Conservation (phyloP, 805 yeast genomes). For the Saccharomycopsis fermentans region DNA sequence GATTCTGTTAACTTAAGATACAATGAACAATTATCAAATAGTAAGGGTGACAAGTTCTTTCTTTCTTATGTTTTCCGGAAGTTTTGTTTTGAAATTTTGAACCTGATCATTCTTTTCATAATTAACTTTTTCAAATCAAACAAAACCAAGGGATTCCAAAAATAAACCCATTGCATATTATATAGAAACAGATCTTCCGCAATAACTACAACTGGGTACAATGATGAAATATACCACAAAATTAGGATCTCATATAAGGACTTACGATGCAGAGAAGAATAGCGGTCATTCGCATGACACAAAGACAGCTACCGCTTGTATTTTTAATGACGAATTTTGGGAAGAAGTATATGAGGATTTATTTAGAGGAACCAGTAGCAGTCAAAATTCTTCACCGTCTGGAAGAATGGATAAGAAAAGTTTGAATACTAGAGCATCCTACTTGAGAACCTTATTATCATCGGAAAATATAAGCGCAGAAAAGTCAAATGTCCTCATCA, state of each 20-base stretch:
- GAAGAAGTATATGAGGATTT: slow-evolving; percentile 3
- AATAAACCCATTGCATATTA: no score
- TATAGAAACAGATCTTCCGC: no score
- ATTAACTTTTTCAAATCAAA: no score
- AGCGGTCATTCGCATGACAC: not conserved
- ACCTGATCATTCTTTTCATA: no score
- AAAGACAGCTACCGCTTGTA: not conserved
- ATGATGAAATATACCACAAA: not conserved
- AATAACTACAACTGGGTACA: no score
- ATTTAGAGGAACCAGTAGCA: not conserved
- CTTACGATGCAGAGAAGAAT: not conserved
- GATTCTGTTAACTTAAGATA: no score
- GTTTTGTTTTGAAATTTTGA: no score
- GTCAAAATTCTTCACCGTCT: not conserved
- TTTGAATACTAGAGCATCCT: not conserved
- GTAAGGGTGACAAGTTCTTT: no score
- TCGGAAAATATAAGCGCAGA: not conserved
- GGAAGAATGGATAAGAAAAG: not conserved
- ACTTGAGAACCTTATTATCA: not conserved
- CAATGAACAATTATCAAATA: no score
- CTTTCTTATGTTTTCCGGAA: no score
- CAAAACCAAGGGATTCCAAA: no score
- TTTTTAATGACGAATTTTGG: slow-evolving; percentile 13
- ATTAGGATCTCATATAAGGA: not conserved
- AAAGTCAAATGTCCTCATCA: not conserved